Percentiles rank a stretch among this genome's conserved stretches.
These are phyloP conservation scores for Cardamine chenopodiifolia DNA, from an alignment of 345 rosid species.

Conservation along the genomic window DNA sequence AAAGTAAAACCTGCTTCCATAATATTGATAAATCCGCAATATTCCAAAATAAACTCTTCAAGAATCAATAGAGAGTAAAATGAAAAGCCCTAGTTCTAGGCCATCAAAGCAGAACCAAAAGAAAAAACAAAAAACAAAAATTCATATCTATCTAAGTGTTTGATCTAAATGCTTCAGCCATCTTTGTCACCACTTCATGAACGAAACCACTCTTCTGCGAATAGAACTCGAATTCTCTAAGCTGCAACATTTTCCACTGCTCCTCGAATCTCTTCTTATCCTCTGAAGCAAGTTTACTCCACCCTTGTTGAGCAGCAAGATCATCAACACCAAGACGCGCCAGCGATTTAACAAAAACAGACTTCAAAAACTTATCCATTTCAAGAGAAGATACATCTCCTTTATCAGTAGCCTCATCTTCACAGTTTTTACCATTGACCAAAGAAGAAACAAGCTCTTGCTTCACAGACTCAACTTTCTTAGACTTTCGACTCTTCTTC, in stretches of 20 bases:
- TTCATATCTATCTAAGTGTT: background rate
- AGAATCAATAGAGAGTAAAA: slow-evolving; percentile 10
- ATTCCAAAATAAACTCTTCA: slow-evolving; percentile 32
- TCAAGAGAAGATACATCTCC: slow-evolving; percentile 22
- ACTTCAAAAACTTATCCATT: background rate
- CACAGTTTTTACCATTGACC: slow-evolving; percentile 1
- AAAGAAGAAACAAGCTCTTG: slow-evolving; percentile 21
- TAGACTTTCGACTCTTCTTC: slow-evolving; percentile 27
- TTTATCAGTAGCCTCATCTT: background rate
- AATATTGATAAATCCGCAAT: slow-evolving; percentile 28
- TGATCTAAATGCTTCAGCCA: slow-evolving; percentile 25
- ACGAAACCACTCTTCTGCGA: slow-evolving; percentile 35
- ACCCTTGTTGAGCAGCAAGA: slow-evolving; percentile 32
- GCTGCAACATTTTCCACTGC: slow-evolving; percentile 35
- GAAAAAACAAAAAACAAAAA: background rate
- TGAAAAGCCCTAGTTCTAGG: background rate
- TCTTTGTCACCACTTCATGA: slow-evolving; percentile 25
- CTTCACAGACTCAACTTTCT: slow-evolving; percentile 27
- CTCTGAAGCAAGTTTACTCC: slow-evolving; percentile 19
- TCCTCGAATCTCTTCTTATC: slow-evolving; percentile 40
- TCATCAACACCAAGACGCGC: slow-evolving; percentile 38
- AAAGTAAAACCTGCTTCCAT: background rate
- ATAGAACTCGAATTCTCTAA: slow-evolving; percentile 23
- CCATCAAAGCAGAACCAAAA: background rate
- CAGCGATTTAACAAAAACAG: slow-evolving; percentile 23